These are phyloP conservation scores for Coemansia sp. DNA, from an alignment of 192 early-diverging fungal species.

Conservation along the genomic window DNA sequence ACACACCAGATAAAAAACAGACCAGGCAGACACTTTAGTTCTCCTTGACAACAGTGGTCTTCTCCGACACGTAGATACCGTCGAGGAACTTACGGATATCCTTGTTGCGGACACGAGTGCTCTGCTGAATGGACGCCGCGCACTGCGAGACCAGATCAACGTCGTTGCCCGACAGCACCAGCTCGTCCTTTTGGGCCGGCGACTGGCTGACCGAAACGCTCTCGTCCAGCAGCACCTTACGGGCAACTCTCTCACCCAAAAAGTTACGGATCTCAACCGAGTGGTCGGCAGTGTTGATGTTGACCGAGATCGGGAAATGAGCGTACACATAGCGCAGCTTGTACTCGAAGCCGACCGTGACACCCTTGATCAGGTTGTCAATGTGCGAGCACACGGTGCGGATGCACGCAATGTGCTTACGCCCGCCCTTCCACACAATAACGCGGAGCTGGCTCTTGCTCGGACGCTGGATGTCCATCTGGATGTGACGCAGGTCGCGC, in stretches of 20 bases:
- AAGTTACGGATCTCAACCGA: slow-evolving; percentile 98
- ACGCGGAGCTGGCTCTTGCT: slow-evolving; percentile 74
- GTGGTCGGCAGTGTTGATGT: slow-evolving; percentile 72
- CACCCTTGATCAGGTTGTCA: slow-evolving; percentile 96
- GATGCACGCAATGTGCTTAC: slow-evolving; percentile 98
- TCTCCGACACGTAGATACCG: slow-evolving; percentile 95
- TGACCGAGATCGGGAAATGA: slow-evolving; percentile 99
- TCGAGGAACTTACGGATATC: slow-evolving; percentile 99
- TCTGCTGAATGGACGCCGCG: slow-evolving; percentile 95
- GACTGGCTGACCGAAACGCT: slow-evolving; percentile 82
- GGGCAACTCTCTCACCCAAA: slow-evolving; percentile 92
- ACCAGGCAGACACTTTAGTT: background rate
- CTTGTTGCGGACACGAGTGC: slow-evolving; percentile 93
- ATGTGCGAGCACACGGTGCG: slow-evolving; percentile 95
- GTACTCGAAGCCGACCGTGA: slow-evolving; percentile 99
- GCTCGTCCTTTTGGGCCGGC: slow-evolving; percentile 89
- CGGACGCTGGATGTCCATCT: slow-evolving; percentile 82
- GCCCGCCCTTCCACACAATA: slow-evolving; percentile 90
- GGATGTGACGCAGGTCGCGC: slow-evolving; percentile 92
- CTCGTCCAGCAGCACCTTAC: slow-evolving; percentile 80
- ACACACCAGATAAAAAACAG: no score
- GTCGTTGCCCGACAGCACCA: slow-evolving; percentile 91
- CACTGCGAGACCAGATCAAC: slow-evolving; percentile 93
- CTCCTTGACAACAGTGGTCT: slow-evolving; percentile 67
- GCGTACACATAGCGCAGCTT: slow-evolving; percentile 99